Conservation (phyloP, 805 yeast species). For the Lachancea nothofagi region DNA sequence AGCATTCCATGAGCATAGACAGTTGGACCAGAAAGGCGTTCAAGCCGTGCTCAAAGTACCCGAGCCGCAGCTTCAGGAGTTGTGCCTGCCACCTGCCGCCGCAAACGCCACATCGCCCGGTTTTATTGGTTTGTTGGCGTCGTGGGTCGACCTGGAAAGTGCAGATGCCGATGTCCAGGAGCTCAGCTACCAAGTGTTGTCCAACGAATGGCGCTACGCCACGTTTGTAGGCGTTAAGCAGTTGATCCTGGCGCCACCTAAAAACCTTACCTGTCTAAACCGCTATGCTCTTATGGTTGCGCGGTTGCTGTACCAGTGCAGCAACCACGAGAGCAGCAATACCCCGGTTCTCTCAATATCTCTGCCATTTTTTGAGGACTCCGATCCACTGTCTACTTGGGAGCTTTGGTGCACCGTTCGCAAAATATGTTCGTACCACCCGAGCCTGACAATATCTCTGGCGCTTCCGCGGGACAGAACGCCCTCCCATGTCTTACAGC, state of each 20-base stretch:
- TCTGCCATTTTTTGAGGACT: constrained; percentile 45
- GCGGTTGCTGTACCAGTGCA: constrained; percentile 31
- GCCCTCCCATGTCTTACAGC: constrained; percentile 44
- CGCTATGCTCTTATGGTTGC: constrained; percentile 42
- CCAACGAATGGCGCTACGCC: constrained; percentile 55
- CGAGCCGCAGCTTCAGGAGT: constrained; percentile 32
- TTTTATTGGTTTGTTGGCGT: constrained; percentile 53
- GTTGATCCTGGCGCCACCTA: constrained; percentile 60
- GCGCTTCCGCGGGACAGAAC: constrained; percentile 62
- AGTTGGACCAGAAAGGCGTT: constrained; percentile 4
- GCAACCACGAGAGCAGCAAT: constrained; percentile 21
- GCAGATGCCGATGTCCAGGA: constrained; percentile 44
- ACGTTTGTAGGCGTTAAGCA: constrained; percentile 51
- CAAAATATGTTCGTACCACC: constrained; percentile 47
- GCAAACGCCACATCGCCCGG: constrained; percentile 13
- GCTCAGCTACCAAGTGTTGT: constrained; percentile 51
- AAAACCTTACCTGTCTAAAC: constrained; percentile 46
- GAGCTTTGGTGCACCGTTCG: constrained; percentile 68
- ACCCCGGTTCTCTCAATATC: constrained; percentile 43
- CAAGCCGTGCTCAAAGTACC: constrained; percentile 20
- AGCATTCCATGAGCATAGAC: constrained; percentile 34
- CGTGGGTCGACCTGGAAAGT: constrained; percentile 68
- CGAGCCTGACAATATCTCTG: constrained; percentile 60
- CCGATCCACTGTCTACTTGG: constrained; percentile 59
- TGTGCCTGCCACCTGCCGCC: constrained; percentile 29